Percentiles rank a stretch among this genome's conserved stretches.
Conservation (phyloP, 129 eudicot species). For the Helianthus annuus region HanXRQr2.0-SUNRISE NC_035435.2:57150924-57151423, state of each 20-base stretch:
- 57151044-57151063: too few relatives aligned
- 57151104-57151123: too few relatives aligned
- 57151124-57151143: too few relatives aligned
- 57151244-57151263: constrained; percentile 57
- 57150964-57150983: not conserved
- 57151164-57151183: not conserved
- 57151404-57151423: not conserved
- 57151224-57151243: not conserved
- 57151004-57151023: too few relatives aligned
- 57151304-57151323: constrained; percentile 94
- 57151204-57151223: not conserved
- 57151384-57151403: not conserved
- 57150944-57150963: not conserved
- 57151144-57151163: not conserved
- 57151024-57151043: too few relatives aligned
- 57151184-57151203: not conserved
- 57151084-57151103: too few relatives aligned
- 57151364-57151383: constrained; percentile 21
- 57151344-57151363: constrained; percentile 98
- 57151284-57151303: constrained; percentile 72
- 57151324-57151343: constrained; percentile 97
- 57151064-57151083: too few relatives aligned
- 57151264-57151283: constrained; percentile 89
- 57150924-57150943: too few relatives aligned
- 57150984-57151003: not conserved